Percentiles rank a stretch among this genome's conserved stretches.
Conservation (phyloP, 495 filamentous ascomycete genomes). For the Polyplosphaeria fusca region DNA sequence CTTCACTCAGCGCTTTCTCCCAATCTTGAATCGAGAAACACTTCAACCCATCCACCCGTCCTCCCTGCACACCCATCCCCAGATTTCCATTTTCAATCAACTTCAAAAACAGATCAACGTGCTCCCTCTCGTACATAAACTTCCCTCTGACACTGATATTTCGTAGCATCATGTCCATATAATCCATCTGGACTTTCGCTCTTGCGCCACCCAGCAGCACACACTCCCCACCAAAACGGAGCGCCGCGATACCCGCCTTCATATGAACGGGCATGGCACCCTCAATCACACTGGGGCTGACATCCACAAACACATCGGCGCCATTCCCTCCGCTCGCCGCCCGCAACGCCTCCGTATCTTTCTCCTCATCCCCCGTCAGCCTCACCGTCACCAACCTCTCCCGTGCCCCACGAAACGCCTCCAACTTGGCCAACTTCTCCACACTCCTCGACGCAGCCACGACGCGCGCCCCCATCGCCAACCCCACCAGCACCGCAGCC, state of each 20-base stretch:
- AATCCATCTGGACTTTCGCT: neutral
- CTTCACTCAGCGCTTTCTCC: no score
- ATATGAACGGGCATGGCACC: conserved; percentile 4
- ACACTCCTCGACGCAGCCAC: conserved; percentile 36
- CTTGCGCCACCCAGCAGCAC: conserved; percentile 26
- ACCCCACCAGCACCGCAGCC: conserved; percentile 31
- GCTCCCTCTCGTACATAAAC: conserved; percentile 42
- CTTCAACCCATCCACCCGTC: no score
- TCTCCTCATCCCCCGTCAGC: conserved; percentile 12
- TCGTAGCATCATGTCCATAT: conserved; percentile 27
- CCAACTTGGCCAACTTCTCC: conserved; percentile 27
- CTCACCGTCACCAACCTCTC: conserved; percentile 12
- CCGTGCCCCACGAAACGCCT: conserved; percentile 8
- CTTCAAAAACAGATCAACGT: conserved; percentile 9
- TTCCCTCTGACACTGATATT: conserved; percentile 43
- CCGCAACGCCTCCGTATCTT: conserved; percentile 11
- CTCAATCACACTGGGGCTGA: conserved; percentile 6
- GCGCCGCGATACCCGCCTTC: neutral
- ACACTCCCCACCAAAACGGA: conserved; percentile 16
- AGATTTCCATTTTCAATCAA: conserved; percentile 25
- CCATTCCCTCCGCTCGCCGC: conserved; percentile 11
- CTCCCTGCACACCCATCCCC: neutral
- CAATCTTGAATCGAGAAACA: no score
- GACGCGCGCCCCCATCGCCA: conserved; percentile 40
- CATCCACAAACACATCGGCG: conserved; percentile 18